Percentiles rank a stretch among this genome's conserved stretches.
These are phyloP conservation scores for Sugiyamaella sp. DNA, from an alignment of 1,139 yeast species.

Conservation along the genomic window DNA sequence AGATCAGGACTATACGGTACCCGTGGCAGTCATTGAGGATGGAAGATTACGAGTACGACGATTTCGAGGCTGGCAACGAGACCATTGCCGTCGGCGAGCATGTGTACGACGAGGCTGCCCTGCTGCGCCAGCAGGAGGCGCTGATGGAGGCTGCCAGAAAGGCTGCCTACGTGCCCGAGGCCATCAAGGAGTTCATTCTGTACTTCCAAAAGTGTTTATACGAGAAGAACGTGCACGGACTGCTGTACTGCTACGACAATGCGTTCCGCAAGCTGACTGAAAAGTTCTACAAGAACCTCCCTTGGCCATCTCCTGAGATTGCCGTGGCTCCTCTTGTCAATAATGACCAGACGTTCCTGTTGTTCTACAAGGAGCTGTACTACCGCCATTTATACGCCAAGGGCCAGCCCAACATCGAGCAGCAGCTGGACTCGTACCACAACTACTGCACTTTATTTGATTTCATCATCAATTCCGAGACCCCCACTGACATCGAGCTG, in stretches of 20 bases:
- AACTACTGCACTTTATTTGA: conserved; percentile 54
- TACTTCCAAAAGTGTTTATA: conserved; percentile 48
- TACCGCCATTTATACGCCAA: conserved; percentile 52
- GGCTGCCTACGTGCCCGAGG: conserved; percentile 46
- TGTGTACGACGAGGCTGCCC: conserved; percentile 41
- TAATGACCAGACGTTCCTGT: conserved; percentile 49
- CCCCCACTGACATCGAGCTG: conserved; percentile 49
- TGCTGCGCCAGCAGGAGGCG: conserved; percentile 41
- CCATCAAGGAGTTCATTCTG: conserved; percentile 49
- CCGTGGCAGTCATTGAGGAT: conserved; percentile 19
- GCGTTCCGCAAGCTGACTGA: conserved; percentile 52
- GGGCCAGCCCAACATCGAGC: conserved; percentile 48
- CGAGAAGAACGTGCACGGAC: conserved; percentile 49
- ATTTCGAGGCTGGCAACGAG: conserved; percentile 28
- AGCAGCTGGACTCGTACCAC: conserved; percentile 51
- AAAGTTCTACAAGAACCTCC: conserved; percentile 45
- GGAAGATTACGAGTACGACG: conserved; percentile 37
- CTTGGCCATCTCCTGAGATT: conserved; percentile 52
- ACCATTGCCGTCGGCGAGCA: conserved; percentile 40
- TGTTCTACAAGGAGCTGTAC: conserved; percentile 52
- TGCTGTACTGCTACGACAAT: conserved; percentile 50
- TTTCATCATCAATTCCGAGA: conserved; percentile 48
- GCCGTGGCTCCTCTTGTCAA: conserved; percentile 49
- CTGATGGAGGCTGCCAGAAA: conserved; percentile 36
- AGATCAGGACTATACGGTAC: neutral